A percentile compares a stretch with the other conserved stretches of the same genome.
Evolutionary conservation across 257 asterid species (phyloP).

Genomic region (Avicennia marina): DNA sequence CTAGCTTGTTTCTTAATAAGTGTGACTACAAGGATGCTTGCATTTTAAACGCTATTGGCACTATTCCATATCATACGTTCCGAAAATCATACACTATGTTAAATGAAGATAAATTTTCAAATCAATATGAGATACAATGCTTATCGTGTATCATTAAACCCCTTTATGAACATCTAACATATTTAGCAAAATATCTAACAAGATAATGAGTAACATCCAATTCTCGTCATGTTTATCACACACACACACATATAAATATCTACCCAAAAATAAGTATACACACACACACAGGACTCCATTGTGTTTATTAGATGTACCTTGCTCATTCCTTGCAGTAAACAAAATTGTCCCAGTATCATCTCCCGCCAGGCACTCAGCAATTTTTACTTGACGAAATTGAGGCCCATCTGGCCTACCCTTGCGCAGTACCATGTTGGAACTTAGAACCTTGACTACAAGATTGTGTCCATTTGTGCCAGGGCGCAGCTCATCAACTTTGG

Average conservation of each 20-base stretch:
- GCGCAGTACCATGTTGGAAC: constrained; percentile 56
- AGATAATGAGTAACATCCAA: not conserved
- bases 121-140: not conserved
- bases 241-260: too few species aligned
- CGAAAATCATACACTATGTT: not conserved
- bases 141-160: not conserved
- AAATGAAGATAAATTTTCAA: not conserved
- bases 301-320: constrained; percentile 28
- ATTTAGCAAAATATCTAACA: too few species aligned
- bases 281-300: too few species aligned
- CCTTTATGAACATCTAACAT: not conserved
- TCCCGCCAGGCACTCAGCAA: constrained; percentile 65
- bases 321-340: constrained; percentile 65
- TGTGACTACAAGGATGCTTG: constrained; percentile 7
- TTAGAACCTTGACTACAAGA: constrained; percentile 62
- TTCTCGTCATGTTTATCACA: not conserved
- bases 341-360: constrained; percentile 49
- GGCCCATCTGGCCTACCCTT: constrained; percentile 80
- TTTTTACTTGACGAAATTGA: constrained; percentile 52
- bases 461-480: constrained; percentile 58
- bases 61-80: not conserved
- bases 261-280: too few species aligned
- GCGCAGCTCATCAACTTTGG: constrained; percentile 67
- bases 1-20: not conserved
- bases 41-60: not conserved